Conservation (phyloP, 495 filamentous ascomycete genomes). For the Podospora bellae-mahoneyi region DNA sequence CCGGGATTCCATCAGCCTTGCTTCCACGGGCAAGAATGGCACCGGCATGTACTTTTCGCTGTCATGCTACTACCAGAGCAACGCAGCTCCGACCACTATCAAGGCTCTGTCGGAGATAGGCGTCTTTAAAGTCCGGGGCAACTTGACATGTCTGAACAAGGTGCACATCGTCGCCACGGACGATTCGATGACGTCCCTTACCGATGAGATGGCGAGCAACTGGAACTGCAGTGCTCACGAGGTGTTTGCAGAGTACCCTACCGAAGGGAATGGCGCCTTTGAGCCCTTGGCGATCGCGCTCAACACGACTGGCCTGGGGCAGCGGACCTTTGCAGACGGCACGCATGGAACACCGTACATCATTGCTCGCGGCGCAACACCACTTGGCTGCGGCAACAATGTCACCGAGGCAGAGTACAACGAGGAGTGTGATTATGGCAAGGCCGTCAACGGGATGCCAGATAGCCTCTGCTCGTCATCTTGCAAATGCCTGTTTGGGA, state of each 20-base stretch:
- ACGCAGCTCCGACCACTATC: constrained; percentile 30
- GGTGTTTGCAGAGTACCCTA: constrained; percentile 45
- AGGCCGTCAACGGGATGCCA: constrained; percentile 30
- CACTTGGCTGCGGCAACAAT: constrained; percentile 47
- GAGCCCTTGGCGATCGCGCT: constrained; percentile 47
- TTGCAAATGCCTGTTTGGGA: constrained; percentile 39
- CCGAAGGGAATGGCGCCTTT: constrained; percentile 40
- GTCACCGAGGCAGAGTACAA: constrained; percentile 35
- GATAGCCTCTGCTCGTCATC: constrained; percentile 42
- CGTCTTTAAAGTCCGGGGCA: constrained; percentile 40
- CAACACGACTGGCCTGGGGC: constrained; percentile 37
- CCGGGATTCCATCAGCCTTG: constrained; percentile 28
- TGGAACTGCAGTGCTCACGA: constrained; percentile 52
- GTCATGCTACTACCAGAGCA: constrained; percentile 33
- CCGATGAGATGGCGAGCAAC: constrained; percentile 41
- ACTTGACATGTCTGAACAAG: constrained; percentile 44
- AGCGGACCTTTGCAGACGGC: constrained; percentile 41
- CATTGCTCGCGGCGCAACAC: constrained; percentile 47
- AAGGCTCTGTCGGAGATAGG: constrained; percentile 46
- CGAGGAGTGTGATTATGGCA: constrained; percentile 49
- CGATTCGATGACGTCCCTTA: constrained; percentile 37
- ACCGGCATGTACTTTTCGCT: constrained; percentile 36
- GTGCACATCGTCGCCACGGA: constrained; percentile 44
- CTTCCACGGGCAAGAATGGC: constrained; percentile 24
- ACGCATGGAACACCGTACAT: constrained; percentile 49